These are phyloP conservation scores for Aureobasidium uvarum DNA, from an alignment of 2,329 filamentous ascomycete species.

Conservation along the genomic window DNA sequence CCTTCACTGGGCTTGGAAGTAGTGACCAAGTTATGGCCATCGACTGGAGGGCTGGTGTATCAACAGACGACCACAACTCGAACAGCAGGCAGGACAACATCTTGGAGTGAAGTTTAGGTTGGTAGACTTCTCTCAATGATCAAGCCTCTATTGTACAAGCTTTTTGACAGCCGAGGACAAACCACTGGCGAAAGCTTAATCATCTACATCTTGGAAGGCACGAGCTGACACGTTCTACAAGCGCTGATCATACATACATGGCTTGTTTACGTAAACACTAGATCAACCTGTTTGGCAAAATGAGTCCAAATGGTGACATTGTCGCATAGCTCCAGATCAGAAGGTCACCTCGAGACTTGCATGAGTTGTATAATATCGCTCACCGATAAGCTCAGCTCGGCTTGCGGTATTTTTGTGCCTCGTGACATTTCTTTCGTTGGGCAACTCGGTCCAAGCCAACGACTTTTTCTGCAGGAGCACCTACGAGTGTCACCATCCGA, in stretches of 20 bases:
- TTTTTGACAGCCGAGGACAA: background rate
- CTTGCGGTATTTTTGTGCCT: background rate
- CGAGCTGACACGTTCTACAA: background rate
- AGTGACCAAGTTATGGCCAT: too few species aligned
- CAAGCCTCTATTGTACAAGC: background rate
- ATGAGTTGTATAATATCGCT: background rate
- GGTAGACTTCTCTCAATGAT: background rate
- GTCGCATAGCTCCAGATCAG: background rate
- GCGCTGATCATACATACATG: background rate
- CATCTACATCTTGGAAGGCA: background rate
- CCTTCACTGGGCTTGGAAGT: too few species aligned
- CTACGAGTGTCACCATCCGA: background rate
- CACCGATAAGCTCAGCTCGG: background rate
- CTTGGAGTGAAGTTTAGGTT: background rate
- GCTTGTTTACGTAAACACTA: too few species aligned
- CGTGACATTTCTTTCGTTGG: background rate
- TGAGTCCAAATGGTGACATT: too few species aligned
- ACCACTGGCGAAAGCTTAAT: background rate
- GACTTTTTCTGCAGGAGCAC: background rate
- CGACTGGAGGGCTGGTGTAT: too few species aligned
- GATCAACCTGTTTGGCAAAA: too few species aligned
- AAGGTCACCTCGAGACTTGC: background rate
- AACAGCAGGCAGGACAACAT: too few species aligned
- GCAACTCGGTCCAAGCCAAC: background rate
- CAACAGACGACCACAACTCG: background rate